Evolutionary conservation across 495 filamentous ascomycete species (phyloP).

Genomic region (Aspergillus homomorphus): DNA sequence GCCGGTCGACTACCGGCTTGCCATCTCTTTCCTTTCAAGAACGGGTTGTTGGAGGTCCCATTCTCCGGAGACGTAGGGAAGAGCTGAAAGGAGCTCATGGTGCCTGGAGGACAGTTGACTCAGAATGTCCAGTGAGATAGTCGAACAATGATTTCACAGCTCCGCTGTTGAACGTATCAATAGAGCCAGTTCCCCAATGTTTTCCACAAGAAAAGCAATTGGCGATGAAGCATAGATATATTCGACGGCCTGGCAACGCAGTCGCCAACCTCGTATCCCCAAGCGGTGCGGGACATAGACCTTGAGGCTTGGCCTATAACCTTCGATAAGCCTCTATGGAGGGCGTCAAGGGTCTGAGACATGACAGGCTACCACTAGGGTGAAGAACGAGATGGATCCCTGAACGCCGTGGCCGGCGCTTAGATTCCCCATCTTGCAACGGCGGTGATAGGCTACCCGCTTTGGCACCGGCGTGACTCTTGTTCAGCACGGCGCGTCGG

Average conservation of each 20-base stretch:
- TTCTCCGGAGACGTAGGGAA: constrained; percentile 50
- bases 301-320: background rate
- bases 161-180: no score
- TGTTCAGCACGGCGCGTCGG: constrained; percentile 13
- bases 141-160: no score
- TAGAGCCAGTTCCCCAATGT: no score
- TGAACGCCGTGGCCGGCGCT: constrained; percentile 22
- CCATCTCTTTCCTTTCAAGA: constrained; percentile 30
- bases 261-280: background rate
- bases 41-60: constrained; percentile 39
- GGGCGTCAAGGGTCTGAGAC: constrained; percentile 26
- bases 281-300: background rate
- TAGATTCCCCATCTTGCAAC: constrained; percentile 19
- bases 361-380: constrained; percentile 25
- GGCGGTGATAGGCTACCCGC: constrained; percentile 13
- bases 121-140: no score
- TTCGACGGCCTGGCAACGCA: background rate
- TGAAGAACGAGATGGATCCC: constrained; percentile 19
- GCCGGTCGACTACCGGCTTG: constrained; percentile 26
- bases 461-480: constrained; percentile 11
- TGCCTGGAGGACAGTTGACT: background rate
- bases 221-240: background rate
- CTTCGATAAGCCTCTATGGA: background rate
- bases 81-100: constrained; percentile 50
- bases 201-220: background rate